Evolutionary conservation across 352 stramenopile genomes (phyloP), one percentile per base, ranked within the genome.

Genomic region (Phytopythium montanum): DNA sequence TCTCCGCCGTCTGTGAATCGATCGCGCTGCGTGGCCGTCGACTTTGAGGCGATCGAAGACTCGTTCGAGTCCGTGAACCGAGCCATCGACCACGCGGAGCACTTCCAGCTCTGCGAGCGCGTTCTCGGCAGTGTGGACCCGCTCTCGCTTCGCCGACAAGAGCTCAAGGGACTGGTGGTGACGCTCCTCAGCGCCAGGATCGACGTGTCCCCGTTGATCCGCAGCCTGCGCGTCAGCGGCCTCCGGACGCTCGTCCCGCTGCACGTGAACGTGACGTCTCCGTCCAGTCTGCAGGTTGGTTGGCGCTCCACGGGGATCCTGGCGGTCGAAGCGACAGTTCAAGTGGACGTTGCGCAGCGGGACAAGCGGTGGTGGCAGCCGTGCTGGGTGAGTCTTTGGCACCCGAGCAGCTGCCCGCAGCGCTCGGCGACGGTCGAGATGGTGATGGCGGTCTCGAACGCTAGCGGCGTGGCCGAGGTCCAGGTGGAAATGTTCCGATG

Each of bases 351-450:
- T 36, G 23, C 13, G 7, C 52, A 58, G 19, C 52, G 36, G 26
- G 52, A 48, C 14, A 58, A 58, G 52, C 52, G 25, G n/a, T 58
- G 52, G 52, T 58, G 52, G 52, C 52, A 58, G 34, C 52, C 52
- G 23, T 58, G 52, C 52, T 58, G 52, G 52, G 26, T 49, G 21
- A 58, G 34, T 49, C 34, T 18, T n/a, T 36, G 33, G 52, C 52
- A 58, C 23, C 52, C 52, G 12, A 50, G 52, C 34, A 58, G 34
- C 21, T 58, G 52, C 8, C 52, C 52, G 9, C 14, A 34, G 25
- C 52, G 19, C 12, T n/a, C 18, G 0, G 4, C 9, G 21, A 7
- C 2, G 14, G 6, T 50, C 14, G 36, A 58, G 34, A 1, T 36
- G 12, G 21, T 36, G 12, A 26, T 46, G 26, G 38, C 38, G n/a